Evolutionary conservation across 164 flowering plant species (phyloP).

Genomic region (Umbellularia californica): DNA sequence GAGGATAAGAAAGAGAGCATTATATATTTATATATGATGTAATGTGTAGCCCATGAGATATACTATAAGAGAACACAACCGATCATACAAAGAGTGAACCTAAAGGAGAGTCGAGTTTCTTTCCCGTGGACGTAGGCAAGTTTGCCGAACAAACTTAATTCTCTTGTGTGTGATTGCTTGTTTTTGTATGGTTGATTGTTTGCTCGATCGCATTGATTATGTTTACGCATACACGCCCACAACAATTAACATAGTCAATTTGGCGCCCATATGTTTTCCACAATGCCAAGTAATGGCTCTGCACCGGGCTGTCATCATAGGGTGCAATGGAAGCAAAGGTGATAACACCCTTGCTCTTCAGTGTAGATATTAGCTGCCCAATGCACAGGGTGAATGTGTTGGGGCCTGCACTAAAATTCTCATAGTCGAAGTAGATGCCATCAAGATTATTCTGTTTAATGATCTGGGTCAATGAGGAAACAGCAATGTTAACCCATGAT

Average conservation of each 20-base stretch:
- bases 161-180: too few species aligned
- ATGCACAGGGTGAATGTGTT: constrained; percentile 45
- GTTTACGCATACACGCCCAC: too few species aligned
- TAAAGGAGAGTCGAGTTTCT: too few species aligned
- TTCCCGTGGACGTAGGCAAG: too few species aligned
- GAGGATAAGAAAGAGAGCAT: too few species aligned
- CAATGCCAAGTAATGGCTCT: constrained; percentile 39
- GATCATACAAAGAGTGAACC: too few species aligned
- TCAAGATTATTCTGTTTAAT: constrained; percentile 37
- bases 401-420: constrained; percentile 36
- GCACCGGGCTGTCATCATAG: constrained; percentile 34
- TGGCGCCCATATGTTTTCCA: constrained; percentile 37
- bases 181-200: too few species aligned
- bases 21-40: too few species aligned
- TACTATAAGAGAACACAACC: too few species aligned
- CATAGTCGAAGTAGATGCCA: constrained; percentile 55
- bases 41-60: too few species aligned
- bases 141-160: too few species aligned
- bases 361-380: constrained; percentile 30
- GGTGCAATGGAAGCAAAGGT: constrained; percentile 57
- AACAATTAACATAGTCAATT: constrained; percentile 55
- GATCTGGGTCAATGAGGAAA: constrained; percentile 45
- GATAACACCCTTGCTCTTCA: constrained; percentile 32
- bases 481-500: constrained; percentile 66
- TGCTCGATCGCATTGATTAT: too few species aligned